Evolutionary conservation across 1,284 basidiomycete genomes (phyloP), one percentile per base, ranked within the genome.

Genomic region (Tremellales sp.): DNA sequence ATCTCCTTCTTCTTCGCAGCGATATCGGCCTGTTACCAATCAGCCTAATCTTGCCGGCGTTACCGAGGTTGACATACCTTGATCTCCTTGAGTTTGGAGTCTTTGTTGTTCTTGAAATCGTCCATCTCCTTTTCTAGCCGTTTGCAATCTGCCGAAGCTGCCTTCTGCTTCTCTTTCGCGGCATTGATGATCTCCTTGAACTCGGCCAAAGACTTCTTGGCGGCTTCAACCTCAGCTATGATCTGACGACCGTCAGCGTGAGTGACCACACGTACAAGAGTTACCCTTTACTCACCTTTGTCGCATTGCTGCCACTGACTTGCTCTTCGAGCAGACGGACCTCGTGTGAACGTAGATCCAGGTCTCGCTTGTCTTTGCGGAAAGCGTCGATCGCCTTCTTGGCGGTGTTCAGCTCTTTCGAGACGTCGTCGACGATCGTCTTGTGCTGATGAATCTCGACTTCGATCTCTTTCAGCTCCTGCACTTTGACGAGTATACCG

Each of bases 41-140:
- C 29, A 49, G 21, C 36, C 31, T 7, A 43, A 23, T n/a, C 7
- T 49, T 26, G 12, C 17, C n/a, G n/a, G n/a, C n/a, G n/a, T n/a
- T n/a, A 31, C 15, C 8, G 15, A 31, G 15, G 29, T 8, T 31
- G 10, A 31, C 29, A 15, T 8, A 31, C 89, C 79, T 92, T 94
- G 61, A 98, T 82, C 71, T 97, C 87, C 36, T 87, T 87, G 48
- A 93, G 87, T 76, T 98, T 98, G 42, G 89, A 89, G 50, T 97
- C 94, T 72, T 97, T 96, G 78, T 99, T 93, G 72, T 91, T 86
- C 77, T 96, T 93, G 77, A 98, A 97, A 77, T 98, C 96, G 47
- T 83, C 84, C 91, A 98, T 97, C 70, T 99, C 96, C 65, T 85
- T 86, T 75, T 97, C 88, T 22, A 97, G 83, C 57, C 86, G 87